phyloP scores from a whole-genome alignment of 2,329 filamentous ascomycete genomes.

The Penicillium psychrosexuale region DNA sequence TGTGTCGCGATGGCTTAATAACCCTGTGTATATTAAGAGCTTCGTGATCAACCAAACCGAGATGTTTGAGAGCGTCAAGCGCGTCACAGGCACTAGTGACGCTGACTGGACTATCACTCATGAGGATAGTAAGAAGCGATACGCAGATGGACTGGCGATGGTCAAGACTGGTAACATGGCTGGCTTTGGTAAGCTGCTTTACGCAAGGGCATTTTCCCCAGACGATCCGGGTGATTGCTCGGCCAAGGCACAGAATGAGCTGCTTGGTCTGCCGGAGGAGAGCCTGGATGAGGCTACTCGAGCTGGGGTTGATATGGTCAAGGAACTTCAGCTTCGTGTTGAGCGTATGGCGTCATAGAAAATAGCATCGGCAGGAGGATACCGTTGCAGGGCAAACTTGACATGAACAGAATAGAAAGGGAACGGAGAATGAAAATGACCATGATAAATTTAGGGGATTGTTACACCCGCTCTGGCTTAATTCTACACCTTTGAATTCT shows the following conservation, averaged over 20 bases:
- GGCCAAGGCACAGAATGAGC: conserved; percentile 50
- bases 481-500: too few species aligned
- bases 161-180: conserved; percentile 44
- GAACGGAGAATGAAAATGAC: too few species aligned
- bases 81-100: conserved; percentile 56
- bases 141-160: conserved; percentile 46
- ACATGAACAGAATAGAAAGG: too few species aligned
- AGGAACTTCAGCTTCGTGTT: conserved; percentile 26
- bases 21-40: conserved; percentile 52
- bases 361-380: not conserved
- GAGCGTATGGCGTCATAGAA: conserved; percentile 29
- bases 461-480: too few species aligned
- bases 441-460: too few species aligned
- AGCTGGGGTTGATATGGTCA: conserved; percentile 47
- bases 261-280: conserved; percentile 58
- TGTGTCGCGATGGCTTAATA: conserved; percentile 49
- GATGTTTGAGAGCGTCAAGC: conserved; percentile 61
- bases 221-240: conserved; percentile 44
- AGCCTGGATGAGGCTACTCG: conserved; percentile 57
- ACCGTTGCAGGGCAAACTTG: too few species aligned
- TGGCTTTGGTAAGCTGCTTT: conserved; percentile 54
- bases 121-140: conserved; percentile 50
- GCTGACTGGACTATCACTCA: conserved; percentile 59
- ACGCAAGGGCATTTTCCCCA: conserved; percentile 53
- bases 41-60: conserved; percentile 62